These are phyloP conservation scores for Benincasa hispida DNA, from an alignment of 306 rosid genomes.

Conservation along the genomic window DNA sequence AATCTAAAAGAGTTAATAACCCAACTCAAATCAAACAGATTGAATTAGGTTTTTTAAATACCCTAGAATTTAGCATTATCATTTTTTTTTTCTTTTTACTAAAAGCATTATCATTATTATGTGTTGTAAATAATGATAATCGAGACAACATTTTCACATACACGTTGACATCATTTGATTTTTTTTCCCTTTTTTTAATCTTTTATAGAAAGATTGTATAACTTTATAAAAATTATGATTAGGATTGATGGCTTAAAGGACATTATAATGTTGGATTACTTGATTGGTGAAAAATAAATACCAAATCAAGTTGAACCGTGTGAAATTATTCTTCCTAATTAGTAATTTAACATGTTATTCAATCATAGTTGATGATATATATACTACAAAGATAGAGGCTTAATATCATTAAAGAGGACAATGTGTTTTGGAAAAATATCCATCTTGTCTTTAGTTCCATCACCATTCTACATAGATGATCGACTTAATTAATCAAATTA, in stretches of 20 bases:
- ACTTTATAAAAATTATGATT: neutral
- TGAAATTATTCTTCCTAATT: constrained; percentile 2
- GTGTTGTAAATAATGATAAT: neutral
- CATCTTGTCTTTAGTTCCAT: neutral
- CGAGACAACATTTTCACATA: neutral
- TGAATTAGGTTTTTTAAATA: too few species aligned
- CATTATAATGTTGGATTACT: neutral
- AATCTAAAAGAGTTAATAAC: too few species aligned
- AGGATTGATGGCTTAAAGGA: neutral
- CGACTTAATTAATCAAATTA: neutral
- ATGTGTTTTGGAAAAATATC: too few species aligned
- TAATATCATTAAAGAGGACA: neutral
- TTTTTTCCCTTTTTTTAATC: neutral
- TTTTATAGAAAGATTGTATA: neutral
- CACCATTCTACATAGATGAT: neutral
- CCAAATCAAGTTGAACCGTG: neutral
- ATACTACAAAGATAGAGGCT: neutral
- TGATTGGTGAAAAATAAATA: neutral
- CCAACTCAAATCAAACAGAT: too few species aligned
- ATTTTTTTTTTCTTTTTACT: neutral
- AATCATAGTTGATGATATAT: neutral
- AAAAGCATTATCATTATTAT: neutral
- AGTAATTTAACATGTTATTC: neutral
- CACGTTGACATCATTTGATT: neutral
- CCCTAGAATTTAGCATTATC: neutral